Conservation (phyloP, 352 stramenopile genomes). For the Pythium rishiriense region DNA sequence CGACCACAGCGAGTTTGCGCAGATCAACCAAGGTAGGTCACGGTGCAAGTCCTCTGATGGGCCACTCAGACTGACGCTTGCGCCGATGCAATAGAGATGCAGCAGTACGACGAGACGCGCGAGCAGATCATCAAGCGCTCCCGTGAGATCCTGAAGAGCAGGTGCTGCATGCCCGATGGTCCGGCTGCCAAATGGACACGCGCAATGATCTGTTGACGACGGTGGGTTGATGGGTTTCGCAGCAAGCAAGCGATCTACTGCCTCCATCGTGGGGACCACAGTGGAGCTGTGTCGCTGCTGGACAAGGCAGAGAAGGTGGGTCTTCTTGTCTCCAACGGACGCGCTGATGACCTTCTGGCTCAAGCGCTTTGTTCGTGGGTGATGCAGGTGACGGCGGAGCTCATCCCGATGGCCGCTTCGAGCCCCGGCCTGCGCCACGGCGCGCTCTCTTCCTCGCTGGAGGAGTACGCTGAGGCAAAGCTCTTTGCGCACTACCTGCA, state of each 20-base stretch:
- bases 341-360: too few species aligned
- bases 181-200: too few species aligned
- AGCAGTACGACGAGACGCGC: slow-evolving; percentile 90
- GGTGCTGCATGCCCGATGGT: slow-evolving; percentile 30
- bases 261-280: slow-evolving; percentile 86
- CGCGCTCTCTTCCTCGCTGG: slow-evolving; percentile 83
- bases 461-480: slow-evolving; percentile 95
- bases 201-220: too few species aligned
- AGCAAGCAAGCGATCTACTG: slow-evolving; percentile 95
- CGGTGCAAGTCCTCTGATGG: background rate
- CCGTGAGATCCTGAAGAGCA: slow-evolving; percentile 93
- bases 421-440: slow-evolving; percentile 83
- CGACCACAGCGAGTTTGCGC: slow-evolving; percentile 30
- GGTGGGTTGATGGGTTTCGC: background rate
- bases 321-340: background rate
- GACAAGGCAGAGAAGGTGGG: slow-evolving; percentile 51
- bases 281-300: slow-evolving; percentile 55
- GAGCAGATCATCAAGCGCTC: slow-evolving; percentile 95
- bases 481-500: slow-evolving; percentile 89
- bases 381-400: slow-evolving; percentile 58
- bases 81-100: slow-evolving; percentile 63
- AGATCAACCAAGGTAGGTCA: slow-evolving; percentile 31
- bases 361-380: background rate
- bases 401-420: slow-evolving; percentile 79
- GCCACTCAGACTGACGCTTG: background rate